Base-by-base conservation (phyloP, 2,329 filamentous ascomycete species). In the Pseudogymnoascus sp. region DNA sequence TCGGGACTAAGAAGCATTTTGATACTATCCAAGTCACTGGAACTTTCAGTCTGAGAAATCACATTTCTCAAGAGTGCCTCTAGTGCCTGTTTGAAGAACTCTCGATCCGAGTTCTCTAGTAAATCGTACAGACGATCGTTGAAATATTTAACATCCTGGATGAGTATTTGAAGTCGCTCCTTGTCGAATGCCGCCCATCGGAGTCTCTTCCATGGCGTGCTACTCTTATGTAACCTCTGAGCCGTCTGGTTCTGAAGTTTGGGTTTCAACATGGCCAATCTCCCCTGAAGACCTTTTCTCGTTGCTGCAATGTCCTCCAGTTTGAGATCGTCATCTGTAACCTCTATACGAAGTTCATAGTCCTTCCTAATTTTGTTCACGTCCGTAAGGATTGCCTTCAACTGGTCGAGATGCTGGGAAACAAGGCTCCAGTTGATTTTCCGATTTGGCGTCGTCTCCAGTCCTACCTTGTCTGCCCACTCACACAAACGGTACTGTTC, bases 111-210 rank as follows among this genome's bases (percentile, higher is more conserved):
- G 14, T 62, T 36, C n/a, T 54, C 59, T 36, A 70, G 62, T 14
- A 69, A 60, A 26, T 66, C 63, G 47, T 67, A 65, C 16, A 70
- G 40, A 21, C 62, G 63, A 26, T 65, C 61, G 16, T 68, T 60
- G 11, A 69, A 64, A 47, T 61, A 31, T 14, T 64, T 51, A 29
- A 69, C 67, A 29, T 68, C 66, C 11, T 62, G 51, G 14, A 70
- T 37, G 11, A 69, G 60, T 10, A 60, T 47, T 31, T 64, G 45
- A 23, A 67, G 60, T 7, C 65, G 66, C 11, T 63, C 64, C 54
- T 67, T 70, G 34, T 69, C 67, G 2, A 67, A 62, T 18, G 67
- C 64, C 10, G 67, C 67, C 69, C 68, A 70, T 57, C 65, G 64
- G 10, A 70, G 62, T 45, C 68, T 65, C 59, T 64, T 69, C 34